Conservation (phyloP, 2,329 filamentous ascomycete genomes). For the Epichloe bromicola region DNA sequence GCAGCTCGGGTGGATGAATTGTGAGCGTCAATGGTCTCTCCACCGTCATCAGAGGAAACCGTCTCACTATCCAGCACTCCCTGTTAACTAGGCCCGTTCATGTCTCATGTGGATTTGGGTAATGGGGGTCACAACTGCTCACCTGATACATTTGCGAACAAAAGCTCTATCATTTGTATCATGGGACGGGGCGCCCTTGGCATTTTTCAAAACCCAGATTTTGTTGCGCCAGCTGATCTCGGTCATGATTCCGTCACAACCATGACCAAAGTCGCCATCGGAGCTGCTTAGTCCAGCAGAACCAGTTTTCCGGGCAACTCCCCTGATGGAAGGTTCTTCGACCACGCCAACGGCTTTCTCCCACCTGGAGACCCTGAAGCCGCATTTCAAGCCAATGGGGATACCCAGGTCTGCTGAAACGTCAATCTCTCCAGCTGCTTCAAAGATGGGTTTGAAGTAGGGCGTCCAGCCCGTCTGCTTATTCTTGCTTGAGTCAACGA, state of each 20-base stretch:
- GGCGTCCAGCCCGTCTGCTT: conserved; percentile 13
- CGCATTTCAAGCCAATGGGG: conserved; percentile 15
- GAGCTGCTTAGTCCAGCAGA: conserved; percentile 5
- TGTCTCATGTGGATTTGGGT: no score
- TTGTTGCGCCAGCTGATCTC: conserved; percentile 17
- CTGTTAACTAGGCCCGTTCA: neutral
- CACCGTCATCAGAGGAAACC: neutral
- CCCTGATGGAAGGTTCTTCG: conserved; percentile 17
- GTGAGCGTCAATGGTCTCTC: neutral
- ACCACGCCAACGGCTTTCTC: conserved; percentile 12
- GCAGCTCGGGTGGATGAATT: neutral
- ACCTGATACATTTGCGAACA: conserved; percentile 12
- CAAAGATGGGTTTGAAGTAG: conserved; percentile 16
- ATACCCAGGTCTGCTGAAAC: conserved; percentile 15
- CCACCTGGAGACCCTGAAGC: conserved; percentile 11
- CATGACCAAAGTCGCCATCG: conserved; percentile 10
- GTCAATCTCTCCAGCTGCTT: conserved; percentile 15
- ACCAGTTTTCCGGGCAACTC: conserved; percentile 9
- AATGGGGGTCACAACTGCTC: conserved; percentile 2
- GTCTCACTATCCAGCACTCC: neutral
- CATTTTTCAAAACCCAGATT: conserved; percentile 10
- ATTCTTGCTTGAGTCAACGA: conserved; percentile 11
- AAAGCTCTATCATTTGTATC: conserved; percentile 13
- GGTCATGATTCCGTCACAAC: conserved; percentile 15
- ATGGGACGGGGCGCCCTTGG: conserved; percentile 8